A percentile compares a stretch with the other conserved stretches of the same genome.
phyloP scores from a whole-genome alignment of 345 rosid genomes.

The Euphorbia peplus region DNA sequence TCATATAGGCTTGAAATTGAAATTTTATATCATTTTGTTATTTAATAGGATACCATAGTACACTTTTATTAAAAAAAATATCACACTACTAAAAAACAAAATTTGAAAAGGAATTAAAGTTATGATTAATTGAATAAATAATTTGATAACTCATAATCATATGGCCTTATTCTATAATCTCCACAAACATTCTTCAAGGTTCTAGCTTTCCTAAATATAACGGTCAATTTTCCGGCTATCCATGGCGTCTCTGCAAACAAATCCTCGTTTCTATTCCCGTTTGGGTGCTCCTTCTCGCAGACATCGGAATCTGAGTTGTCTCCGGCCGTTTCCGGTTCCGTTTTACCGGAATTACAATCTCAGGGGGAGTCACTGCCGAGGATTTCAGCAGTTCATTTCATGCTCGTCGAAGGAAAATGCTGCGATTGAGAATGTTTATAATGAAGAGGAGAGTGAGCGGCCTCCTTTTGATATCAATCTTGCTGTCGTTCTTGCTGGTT shows the following conservation, averaged over 20 bases:
- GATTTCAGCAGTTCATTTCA: constrained; percentile 20
- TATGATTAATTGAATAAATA: not conserved
- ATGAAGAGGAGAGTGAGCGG: constrained; percentile 28
- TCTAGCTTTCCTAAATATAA: too few relatives aligned
- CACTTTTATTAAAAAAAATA: too few relatives aligned
- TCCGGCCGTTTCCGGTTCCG: constrained; percentile 24
- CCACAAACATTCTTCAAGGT: too few relatives aligned
- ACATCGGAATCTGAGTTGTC: constrained; percentile 17
- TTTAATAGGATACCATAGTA: too few relatives aligned
- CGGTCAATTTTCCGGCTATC: not conserved
- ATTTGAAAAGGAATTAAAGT: not conserved
- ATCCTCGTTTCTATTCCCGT: constrained; percentile 9
- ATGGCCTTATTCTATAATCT: too few relatives aligned
- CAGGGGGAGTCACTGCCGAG: constrained; percentile 11
- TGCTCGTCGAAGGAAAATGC: constrained; percentile 36
- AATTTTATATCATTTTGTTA: too few relatives aligned
- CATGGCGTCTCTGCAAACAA: constrained; percentile 32
- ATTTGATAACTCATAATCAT: too few relatives aligned
- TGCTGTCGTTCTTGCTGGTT: constrained; percentile 92
- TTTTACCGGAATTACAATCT: constrained; percentile 24
- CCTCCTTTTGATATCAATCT: constrained; percentile 86
- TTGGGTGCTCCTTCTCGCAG: constrained; percentile 18
- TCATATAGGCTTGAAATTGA: too few relatives aligned
- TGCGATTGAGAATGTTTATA: constrained; percentile 28
- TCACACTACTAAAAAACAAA: too few relatives aligned